phyloP scores from a whole-genome alignment of 148 eudicot species.

The Drosera capensis region DNA sequence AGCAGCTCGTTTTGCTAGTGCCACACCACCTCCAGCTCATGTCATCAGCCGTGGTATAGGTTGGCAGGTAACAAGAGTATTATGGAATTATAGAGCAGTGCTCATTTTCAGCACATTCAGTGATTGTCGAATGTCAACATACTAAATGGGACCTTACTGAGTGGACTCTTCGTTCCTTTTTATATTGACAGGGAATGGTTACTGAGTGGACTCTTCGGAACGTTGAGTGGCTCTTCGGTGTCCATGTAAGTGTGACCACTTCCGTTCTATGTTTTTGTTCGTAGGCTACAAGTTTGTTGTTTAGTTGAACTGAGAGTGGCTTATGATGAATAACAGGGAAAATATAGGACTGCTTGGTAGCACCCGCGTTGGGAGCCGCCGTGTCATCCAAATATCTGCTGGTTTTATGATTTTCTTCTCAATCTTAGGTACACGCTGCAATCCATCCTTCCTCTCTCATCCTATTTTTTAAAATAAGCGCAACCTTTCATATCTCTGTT shows the following conservation, averaged over 20 bases:
- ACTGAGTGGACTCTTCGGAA: conserved; percentile 85
- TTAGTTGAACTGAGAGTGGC: conserved; percentile 1
- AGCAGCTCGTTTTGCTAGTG: conserved; percentile 97
- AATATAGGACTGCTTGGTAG: conserved; percentile 89
- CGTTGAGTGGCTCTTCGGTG: conserved; percentile 83
- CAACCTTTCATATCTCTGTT: too few species aligned
- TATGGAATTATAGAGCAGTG: too few species aligned
- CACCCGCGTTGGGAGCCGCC: conserved; percentile 95
- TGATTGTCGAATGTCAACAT: too few species aligned
- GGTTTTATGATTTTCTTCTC: conserved; percentile 99
- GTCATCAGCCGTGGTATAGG: conserved; percentile 97
- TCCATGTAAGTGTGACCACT: conserved; percentile 61
- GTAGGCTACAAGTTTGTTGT: too few species aligned
- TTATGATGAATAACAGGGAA: conserved; percentile 39
- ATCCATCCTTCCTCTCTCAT: too few species aligned
- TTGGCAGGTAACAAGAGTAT: conserved; percentile 79
- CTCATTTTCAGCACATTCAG: too few species aligned
- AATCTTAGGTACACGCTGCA: conserved; percentile 74
- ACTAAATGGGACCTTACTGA: too few species aligned
- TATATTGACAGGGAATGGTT: conserved; percentile 78
- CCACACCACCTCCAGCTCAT: conserved; percentile 99
- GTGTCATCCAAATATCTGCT: conserved; percentile 93
- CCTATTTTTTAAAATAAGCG: too few species aligned
- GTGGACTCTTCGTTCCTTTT: too few species aligned
- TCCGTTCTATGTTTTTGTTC: too few species aligned